Base-by-base conservation (phyloP, 2,329 filamentous ascomycete species). In the Pseudopithomyces maydicus region DNA sequence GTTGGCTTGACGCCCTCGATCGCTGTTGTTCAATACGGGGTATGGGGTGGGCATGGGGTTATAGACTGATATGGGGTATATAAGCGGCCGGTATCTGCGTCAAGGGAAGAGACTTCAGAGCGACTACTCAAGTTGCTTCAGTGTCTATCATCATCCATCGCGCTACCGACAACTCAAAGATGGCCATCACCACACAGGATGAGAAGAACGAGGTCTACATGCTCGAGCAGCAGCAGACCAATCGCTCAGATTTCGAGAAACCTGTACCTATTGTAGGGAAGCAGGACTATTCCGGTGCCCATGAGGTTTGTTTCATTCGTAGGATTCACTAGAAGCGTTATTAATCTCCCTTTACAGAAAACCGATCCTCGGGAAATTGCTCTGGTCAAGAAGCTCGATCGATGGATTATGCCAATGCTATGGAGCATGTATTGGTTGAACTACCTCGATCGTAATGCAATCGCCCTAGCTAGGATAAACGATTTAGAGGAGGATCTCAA, bases 381-480 rank as follows among this genome's bases (percentile, higher is more conserved):
- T 1, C 60, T 74, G 14, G 70, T 74, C 38, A 66, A 66, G 62
- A 72, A 72, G 55, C 55, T 74, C 3, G 70, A 74, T 41, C 50
- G 64, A 35, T 67, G 66, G 64, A 67, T 71, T n/a, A 68, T 73
- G 33, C 49, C 47, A 10, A 77, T 79, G 55, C 76, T 80, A 0
- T 47, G 38, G 42, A 26, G 46, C 14, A 66, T 64, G 47, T 54
- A 59, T 26, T 52, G 33, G 50, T 52, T 59, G 38, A 58, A 50
- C 22, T 50, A 50, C 15, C 33, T 50, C 5, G 85, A 88, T 63
- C 79, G 85, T 32, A 87, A 87, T 71, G 87, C 88, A 69, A 87
- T 89, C 61, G 85, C 85, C 1, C 80, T 85, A 1, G 88, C 88
- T 0, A 81, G 83, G 15, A 78, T 90, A 45, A 84, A 85, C 67